phyloP scores from a whole-genome alignment of 2,329 filamentous ascomycete genomes.

The Neobulgaria alba region DNA sequence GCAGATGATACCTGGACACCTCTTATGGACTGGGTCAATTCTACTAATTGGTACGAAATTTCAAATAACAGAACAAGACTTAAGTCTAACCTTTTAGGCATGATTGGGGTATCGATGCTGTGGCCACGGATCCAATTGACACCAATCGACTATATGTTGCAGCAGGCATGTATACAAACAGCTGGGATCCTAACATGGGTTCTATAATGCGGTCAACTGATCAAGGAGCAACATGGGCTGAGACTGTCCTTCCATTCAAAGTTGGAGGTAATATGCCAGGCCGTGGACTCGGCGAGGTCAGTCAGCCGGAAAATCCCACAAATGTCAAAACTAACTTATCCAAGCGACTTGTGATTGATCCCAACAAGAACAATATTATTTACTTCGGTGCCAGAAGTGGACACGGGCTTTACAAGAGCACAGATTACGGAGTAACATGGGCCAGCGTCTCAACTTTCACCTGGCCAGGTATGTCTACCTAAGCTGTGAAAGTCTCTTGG shows the following conservation, averaged over 20 bases:
- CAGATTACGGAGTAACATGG: constrained; percentile 46
- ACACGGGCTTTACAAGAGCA: constrained; percentile 50
- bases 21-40: constrained; percentile 35
- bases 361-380: constrained; percentile 45
- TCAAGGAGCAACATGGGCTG: constrained; percentile 42
- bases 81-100: constrained; percentile 30
- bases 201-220: constrained; percentile 47
- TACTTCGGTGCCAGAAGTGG: constrained; percentile 52
- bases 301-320: no score
- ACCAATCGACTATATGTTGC: constrained; percentile 44
- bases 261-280: constrained; percentile 55
- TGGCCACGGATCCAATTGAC: constrained; percentile 47
- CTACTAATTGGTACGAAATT: constrained; percentile 11
- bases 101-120: constrained; percentile 48
- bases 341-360: constrained; percentile 45
- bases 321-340: constrained; percentile 3
- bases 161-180: constrained; percentile 50
- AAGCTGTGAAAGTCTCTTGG: constrained; percentile 2
- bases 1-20: constrained; percentile 46
- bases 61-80: background rate
- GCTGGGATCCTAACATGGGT: constrained; percentile 48
- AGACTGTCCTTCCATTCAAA: constrained; percentile 46
- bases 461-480: constrained; percentile 43
- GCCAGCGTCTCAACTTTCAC: constrained; percentile 43
- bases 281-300: constrained; percentile 44